Base-by-base conservation (phyloP, 2,329 filamentous ascomycete species). In the Alternaria panax region DNA sequence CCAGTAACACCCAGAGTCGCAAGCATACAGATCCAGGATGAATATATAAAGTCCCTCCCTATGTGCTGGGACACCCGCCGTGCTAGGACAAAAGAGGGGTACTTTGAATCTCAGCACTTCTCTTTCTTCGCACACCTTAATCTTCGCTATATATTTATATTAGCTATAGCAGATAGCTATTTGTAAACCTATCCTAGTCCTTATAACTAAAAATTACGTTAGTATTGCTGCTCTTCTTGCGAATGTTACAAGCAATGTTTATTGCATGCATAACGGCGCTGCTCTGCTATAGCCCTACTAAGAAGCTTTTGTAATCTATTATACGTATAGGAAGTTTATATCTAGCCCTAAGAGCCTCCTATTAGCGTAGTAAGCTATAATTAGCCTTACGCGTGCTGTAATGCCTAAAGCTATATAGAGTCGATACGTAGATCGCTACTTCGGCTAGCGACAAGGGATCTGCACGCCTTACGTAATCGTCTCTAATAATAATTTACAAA, bases 161-260 rank as follows among this genome's bases (percentile, higher is more conserved):
- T n/a, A 47, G 22, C 22, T 3, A 48, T 38, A 47, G 28, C 18
- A 22, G 38, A 57, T 12, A 57, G 36, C 34, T 50, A n/a, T 51
- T 51, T 51, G 22, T 57, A 20, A 3, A 9, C 22, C 20, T 57
- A 25, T 57, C 9, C 14, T 36, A 45, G 34, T 51, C 0, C 45
- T 51, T 22, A 18, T 56, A 57, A 42, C 38, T 50, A 43, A 51
- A 51, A 40, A 51, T 57, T 45, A 57, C 54, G 40, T 57, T 45
- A 22, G n/a, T 50, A 43, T 56, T 56, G 25, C 45, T 56, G 20
- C 54, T 16, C 46, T 56, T 56, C 22, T 34, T 51, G 38, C 36
- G 20, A 51, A 56, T 34, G 46, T 51, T 51, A 56, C 38, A 56
- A 43, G 38, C 25, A 11, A 34, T 28, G 28, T 56, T 56, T 36